A percentile compares a stretch with the other conserved stretches of the same genome.
Conservation (phyloP, 495 filamentous ascomycete species). For the Zalerion maritima region DNA sequence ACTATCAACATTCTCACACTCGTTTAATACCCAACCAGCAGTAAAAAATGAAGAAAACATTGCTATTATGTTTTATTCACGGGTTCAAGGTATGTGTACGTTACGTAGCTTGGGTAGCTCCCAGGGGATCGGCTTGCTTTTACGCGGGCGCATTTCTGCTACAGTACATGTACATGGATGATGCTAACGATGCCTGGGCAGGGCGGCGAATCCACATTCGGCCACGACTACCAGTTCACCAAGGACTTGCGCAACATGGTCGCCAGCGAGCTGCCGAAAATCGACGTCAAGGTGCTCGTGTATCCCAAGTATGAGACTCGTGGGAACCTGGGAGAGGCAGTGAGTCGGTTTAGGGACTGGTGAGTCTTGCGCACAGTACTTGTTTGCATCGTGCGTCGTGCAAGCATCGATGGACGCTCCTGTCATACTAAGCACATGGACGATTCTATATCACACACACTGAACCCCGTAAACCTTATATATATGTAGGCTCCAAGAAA, state of each 20-base stretch:
- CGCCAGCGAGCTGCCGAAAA: conserved; percentile 53
- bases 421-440: background rate
- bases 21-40: no score
- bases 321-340: conserved; percentile 71
- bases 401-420: conserved; percentile 2
- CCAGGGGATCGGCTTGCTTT: background rate
- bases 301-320: conserved; percentile 91
- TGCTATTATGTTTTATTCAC: conserved; percentile 87
- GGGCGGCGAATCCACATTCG: conserved; percentile 86
- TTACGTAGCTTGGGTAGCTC: background rate
- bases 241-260: conserved; percentile 58
- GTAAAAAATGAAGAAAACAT: conserved; percentile 79
- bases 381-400: background rate
- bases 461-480: conserved; percentile 1
- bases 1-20: no score
- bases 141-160: background rate
- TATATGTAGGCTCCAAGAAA: conserved; percentile 58
- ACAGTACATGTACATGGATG: background rate
- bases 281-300: conserved; percentile 52
- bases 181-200: conserved; percentile 17
- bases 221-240: conserved; percentile 45
- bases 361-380: conserved; percentile 16
- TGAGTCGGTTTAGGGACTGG: conserved; percentile 77
- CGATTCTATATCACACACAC: background rate
- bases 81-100: conserved; percentile 70